Evolutionary conservation across 805 yeast species (phyloP).

Genomic region (Ogataea minuta): DNA sequence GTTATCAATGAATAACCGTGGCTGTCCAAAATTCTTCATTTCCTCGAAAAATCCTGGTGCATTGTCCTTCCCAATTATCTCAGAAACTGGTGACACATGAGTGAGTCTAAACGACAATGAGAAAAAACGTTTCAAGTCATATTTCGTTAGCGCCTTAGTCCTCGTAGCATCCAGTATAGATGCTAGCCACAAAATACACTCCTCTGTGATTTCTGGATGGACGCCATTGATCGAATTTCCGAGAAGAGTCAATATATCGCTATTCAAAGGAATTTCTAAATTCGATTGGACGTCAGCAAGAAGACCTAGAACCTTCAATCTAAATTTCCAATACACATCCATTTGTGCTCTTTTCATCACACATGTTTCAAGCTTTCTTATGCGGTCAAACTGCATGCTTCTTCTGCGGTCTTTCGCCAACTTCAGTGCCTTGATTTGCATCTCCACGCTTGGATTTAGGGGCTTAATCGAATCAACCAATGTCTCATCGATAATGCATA

Average conservation of each 20-base stretch:
- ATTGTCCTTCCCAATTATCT: conserved; percentile 19
- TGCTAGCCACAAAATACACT: conserved; percentile 59
- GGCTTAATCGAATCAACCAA: conserved; percentile 52
- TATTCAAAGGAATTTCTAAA: conserved; percentile 45
- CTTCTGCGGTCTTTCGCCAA: conserved; percentile 64
- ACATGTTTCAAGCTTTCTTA: conserved; percentile 42
- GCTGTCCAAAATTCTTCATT: conserved; percentile 44
- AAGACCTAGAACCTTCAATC: conserved; percentile 47
- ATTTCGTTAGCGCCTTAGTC: conserved; percentile 24
- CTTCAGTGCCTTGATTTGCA: conserved; percentile 57
- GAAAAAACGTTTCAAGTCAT: conserved; percentile 44
- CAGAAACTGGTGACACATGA: conserved; percentile 12
- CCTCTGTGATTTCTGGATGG: conserved; percentile 65
- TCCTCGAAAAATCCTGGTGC: conserved; percentile 47
- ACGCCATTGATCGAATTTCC: conserved; percentile 49
- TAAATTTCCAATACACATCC: conserved; percentile 54
- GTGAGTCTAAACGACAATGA: conserved; percentile 31
- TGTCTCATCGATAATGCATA: conserved; percentile 50
- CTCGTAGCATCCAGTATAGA: conserved; percentile 39
- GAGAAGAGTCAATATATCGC: conserved; percentile 42
- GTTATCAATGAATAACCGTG: conserved; percentile 56
- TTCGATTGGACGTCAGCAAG: conserved; percentile 53
- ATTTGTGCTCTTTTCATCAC: conserved; percentile 29
- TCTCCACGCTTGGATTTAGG: conserved; percentile 51
- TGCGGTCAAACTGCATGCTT: conserved; percentile 36